These are phyloP conservation scores for Trametes versicolor DNA, from an alignment of 1,284 basidiomycete species.

Conservation along the genomic window DNA sequence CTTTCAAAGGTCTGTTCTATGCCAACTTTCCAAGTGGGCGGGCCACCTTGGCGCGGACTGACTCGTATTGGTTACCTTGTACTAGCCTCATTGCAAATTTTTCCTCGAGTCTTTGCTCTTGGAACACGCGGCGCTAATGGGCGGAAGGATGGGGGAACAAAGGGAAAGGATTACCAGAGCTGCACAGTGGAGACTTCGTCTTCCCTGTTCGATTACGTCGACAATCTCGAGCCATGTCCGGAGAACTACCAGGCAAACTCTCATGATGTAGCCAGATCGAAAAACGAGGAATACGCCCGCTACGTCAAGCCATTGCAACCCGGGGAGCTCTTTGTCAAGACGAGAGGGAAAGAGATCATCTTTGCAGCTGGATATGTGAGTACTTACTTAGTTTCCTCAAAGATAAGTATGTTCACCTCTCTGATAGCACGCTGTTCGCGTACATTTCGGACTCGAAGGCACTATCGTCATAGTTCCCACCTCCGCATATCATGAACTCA, in stretches of 20 bases:
- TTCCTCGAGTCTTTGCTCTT: not conserved
- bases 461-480: not conserved
- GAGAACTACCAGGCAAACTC: not conserved
- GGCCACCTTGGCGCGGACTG: not conserved
- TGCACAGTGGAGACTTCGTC: constrained; percentile 1
- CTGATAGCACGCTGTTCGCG: constrained; percentile 2
- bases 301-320: constrained; percentile 3
- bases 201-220: not conserved
- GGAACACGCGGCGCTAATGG: too few species aligned
- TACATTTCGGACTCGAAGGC: not conserved
- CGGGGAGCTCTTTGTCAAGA: constrained; percentile 16
- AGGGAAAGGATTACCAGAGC: not conserved
- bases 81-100: not conserved
- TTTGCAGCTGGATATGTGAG: constrained; percentile 20
- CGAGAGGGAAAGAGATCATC: constrained; percentile 17
- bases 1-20: not conserved
- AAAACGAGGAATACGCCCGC: not conserved
- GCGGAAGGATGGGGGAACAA: not conserved
- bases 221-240: not conserved
- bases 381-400: too few species aligned
- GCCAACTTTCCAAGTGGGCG: too few species aligned
- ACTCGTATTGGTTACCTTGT: not conserved
- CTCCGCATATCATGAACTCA: not conserved
- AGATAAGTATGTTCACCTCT: too few species aligned
- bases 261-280: not conserved